Percentiles rank a stretch among this genome's conserved stretches.
Conservation (phyloP, 2,329 filamentous ascomycete genomes). For the Fusarium sp. region DNA sequence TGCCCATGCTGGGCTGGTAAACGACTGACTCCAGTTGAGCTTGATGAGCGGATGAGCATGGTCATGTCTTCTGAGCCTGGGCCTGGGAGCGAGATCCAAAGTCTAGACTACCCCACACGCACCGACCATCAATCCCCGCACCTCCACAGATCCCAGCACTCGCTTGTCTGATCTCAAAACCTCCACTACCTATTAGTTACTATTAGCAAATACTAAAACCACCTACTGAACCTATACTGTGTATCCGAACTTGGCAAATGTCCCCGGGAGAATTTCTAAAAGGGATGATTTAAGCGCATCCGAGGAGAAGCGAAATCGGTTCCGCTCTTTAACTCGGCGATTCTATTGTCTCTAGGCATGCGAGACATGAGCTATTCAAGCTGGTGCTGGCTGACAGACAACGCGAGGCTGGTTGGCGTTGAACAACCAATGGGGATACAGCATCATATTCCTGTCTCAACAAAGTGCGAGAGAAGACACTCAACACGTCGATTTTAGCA, state of each 20-base stretch:
- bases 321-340: background rate
- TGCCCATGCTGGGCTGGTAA: conserved; percentile 25
- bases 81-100: conserved; percentile 28
- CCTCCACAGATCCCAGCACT: conserved; percentile 36
- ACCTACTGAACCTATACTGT: background rate
- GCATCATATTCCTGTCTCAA: conserved; percentile 15
- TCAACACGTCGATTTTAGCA: conserved; percentile 23
- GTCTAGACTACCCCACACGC: conserved; percentile 42
- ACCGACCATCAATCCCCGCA: conserved; percentile 40
- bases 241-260: conserved; percentile 10
- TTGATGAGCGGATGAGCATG: background rate
- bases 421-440: background rate
- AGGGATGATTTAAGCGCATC: background rate
- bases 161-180: conserved; percentile 23
- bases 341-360: background rate
- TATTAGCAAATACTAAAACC: conserved; percentile 11
- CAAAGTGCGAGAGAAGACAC: conserved; percentile 21
- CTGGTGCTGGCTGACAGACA: conserved; percentile 2
- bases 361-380: conserved; percentile 5
- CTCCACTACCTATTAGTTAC: background rate
- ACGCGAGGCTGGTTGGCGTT: conserved; percentile 2
- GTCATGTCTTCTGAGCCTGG: conserved; percentile 3
- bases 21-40: background rate
- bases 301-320: background rate
- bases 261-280: background rate